A percentile compares a stretch with the other conserved stretches of the same genome.
Conservation (phyloP, 1,284 basidiomycete species). For the Ustilago tritici region DNA sequence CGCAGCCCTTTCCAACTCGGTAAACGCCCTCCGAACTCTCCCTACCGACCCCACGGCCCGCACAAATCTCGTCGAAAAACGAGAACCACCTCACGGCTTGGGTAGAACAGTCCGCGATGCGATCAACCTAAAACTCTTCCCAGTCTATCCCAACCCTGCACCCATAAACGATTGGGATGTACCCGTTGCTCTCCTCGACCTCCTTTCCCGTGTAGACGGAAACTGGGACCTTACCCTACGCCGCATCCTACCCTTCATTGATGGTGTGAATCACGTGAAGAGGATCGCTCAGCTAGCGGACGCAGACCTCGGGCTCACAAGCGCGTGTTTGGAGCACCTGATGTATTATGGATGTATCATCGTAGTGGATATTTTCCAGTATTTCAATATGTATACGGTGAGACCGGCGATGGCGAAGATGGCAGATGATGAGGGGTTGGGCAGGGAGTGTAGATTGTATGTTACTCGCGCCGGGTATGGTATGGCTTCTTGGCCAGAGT, state of each 20-base stretch:
- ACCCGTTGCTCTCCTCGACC: slow-evolving; percentile 86
- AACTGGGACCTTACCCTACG: slow-evolving; percentile 97
- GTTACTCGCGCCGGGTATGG: slow-evolving; percentile 79
- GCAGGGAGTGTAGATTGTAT: slow-evolving; percentile 88
- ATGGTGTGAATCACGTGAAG: slow-evolving; percentile 90
- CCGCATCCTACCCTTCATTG: slow-evolving; percentile 78
- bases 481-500: slow-evolving; percentile 70
- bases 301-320: slow-evolving; percentile 84
- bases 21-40: slow-evolving; percentile 37
- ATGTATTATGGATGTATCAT: slow-evolving; percentile 97
- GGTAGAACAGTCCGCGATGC: slow-evolving; percentile 68
- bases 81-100: slow-evolving; percentile 65
- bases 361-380: slow-evolving; percentile 93
- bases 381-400: slow-evolving; percentile 93
- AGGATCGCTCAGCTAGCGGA: slow-evolving; percentile 92
- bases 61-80: slow-evolving; percentile 43
- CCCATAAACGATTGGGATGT: slow-evolving; percentile 94
- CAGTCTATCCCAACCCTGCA: slow-evolving; percentile 93
- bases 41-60: slow-evolving; percentile 20
- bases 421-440: slow-evolving; percentile 83
- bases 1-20: slow-evolving; percentile 48
- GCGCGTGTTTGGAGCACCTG: slow-evolving; percentile 90
- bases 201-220: slow-evolving; percentile 82
- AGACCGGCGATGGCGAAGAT: slow-evolving; percentile 86
- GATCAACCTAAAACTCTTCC: slow-evolving; percentile 84